Percentiles rank a stretch among this genome's conserved stretches.
phyloP scores from a whole-genome alignment of 2,329 filamentous ascomycete species.

The Colletotrichum sp. region DNA sequence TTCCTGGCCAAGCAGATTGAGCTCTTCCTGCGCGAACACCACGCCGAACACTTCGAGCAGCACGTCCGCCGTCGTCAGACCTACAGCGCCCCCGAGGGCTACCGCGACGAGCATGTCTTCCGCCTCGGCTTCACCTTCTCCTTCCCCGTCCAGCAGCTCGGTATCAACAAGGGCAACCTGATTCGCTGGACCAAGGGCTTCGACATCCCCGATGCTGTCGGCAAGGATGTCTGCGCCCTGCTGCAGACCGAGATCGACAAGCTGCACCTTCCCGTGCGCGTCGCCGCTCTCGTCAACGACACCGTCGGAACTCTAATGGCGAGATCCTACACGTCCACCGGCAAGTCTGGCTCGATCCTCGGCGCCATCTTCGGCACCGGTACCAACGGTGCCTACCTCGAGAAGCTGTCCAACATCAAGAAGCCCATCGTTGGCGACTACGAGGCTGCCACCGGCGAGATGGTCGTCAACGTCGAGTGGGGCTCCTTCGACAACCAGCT shows the following conservation, averaged over 20 bases:
- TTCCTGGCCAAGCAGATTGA: conserved; percentile 96
- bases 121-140: conserved; percentile 98
- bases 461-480: conserved; percentile 99
- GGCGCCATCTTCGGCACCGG: conserved; percentile 98
- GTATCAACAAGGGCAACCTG: conserved; percentile 92
- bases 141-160: conserved; percentile 92
- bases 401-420: conserved; percentile 84
- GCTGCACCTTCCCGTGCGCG: conserved; percentile 84
- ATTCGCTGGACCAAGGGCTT: conserved; percentile 99
- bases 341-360: conserved; percentile 85
- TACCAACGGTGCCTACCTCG: conserved; percentile 96
- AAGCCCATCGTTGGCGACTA: conserved; percentile 76
- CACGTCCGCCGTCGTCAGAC: conserved; percentile 70
- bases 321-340: conserved; percentile 90
- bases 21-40: conserved; percentile 83
- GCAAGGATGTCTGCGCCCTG: conserved; percentile 91
- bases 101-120: conserved; percentile 79
- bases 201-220: conserved; percentile 92
- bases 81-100: conserved; percentile 61
- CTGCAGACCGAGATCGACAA: conserved; percentile 90
- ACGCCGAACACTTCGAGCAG: conserved; percentile 82
- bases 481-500: conserved; percentile 96
- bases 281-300: conserved; percentile 96
- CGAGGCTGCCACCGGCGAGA: conserved; percentile 83
- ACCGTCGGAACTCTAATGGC: conserved; percentile 98